Percentiles rank a stretch among this genome's conserved stretches.
Conservation (phyloP, 805 yeast genomes). For the Ogataea methylovora region DNA sequence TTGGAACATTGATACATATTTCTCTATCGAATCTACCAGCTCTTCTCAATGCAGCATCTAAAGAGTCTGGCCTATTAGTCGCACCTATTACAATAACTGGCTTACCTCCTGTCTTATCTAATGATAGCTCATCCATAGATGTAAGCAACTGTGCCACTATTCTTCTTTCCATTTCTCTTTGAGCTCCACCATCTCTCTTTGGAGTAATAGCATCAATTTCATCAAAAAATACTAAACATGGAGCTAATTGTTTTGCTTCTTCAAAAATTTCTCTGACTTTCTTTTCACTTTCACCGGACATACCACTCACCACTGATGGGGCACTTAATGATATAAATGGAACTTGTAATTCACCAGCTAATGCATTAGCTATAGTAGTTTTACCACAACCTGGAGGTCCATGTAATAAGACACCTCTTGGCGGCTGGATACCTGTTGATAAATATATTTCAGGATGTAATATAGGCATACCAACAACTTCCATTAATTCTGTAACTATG, state of each 20-base stretch:
- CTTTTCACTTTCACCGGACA: slow-evolving; percentile 99
- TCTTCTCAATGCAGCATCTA: slow-evolving; percentile 90
- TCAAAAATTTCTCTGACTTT: slow-evolving; percentile 88
- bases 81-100: slow-evolving; percentile 96
- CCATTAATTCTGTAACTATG: slow-evolving; percentile 81
- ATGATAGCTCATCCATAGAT: slow-evolving; percentile 84
- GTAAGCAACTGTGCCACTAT: slow-evolving; percentile 94
- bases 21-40: slow-evolving; percentile 97
- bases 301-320: slow-evolving; percentile 94
- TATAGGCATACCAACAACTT: slow-evolving; percentile 85
- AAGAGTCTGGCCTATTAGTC: slow-evolving; percentile 91
- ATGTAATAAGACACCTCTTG: slow-evolving; percentile 86
- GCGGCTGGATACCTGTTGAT: slow-evolving; percentile 90
- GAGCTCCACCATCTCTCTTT: slow-evolving; percentile 96
- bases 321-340: slow-evolving; percentile 91
- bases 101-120: slow-evolving; percentile 84
- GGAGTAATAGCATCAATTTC: slow-evolving; percentile 99
- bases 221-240: slow-evolving; percentile 88
- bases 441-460: slow-evolving; percentile 86
- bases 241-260: slow-evolving; percentile 85
- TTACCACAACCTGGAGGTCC: slow-evolving; percentile 99
- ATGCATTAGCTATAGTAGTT: slow-evolving; percentile 90
- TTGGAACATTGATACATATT: slow-evolving; percentile 91
- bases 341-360: slow-evolving; percentile 91
- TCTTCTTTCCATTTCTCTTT: slow-evolving; percentile 95